These are phyloP conservation scores for Leptosphaerulina australis DNA, from an alignment of 2,329 filamentous ascomycete genomes.

Conservation along the genomic window DNA sequence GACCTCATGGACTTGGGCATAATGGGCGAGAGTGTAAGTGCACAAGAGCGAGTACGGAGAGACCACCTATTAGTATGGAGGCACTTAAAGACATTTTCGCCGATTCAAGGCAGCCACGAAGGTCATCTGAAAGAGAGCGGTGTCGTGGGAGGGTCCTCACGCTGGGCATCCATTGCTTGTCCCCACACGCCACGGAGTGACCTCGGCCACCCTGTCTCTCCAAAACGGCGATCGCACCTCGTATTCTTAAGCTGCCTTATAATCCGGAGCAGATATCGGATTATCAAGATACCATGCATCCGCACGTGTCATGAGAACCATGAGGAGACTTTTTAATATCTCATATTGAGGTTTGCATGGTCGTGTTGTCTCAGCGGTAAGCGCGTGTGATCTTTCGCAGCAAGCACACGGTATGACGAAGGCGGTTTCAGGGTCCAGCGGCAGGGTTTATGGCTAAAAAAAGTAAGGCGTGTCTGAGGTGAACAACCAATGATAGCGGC, in stretches of 20 bases:
- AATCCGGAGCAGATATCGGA: neutral
- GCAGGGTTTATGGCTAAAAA: neutral
- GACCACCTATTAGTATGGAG: conserved; percentile 19
- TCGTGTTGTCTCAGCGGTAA: conserved; percentile 14
- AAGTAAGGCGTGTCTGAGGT: conserved; percentile 5
- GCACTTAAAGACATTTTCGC: conserved; percentile 13
- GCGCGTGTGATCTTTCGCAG: conserved; percentile 15
- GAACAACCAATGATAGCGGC: conserved; percentile 11
- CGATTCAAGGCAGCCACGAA: conserved; percentile 13
- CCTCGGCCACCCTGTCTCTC: conserved; percentile 14
- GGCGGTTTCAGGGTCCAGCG: conserved; percentile 19
- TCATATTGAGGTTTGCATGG: conserved; percentile 15
- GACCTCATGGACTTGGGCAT: conserved; percentile 47
- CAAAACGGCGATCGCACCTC: conserved; percentile 10
- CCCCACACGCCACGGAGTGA: conserved; percentile 20
- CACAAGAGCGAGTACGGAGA: conserved; percentile 12
- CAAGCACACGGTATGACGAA: conserved; percentile 9
- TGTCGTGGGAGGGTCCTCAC: conserved; percentile 27
- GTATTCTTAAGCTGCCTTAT: conserved; percentile 1
- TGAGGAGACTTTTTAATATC: neutral
- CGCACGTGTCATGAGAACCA: neutral
- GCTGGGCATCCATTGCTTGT: conserved; percentile 20
- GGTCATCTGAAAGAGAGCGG: conserved; percentile 38
- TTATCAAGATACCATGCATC: neutral
- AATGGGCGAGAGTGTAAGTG: conserved; percentile 19